These are phyloP conservation scores for Lepidopterella palustris DNA, from an alignment of 495 filamentous ascomycete genomes.

Conservation along the genomic window DNA sequence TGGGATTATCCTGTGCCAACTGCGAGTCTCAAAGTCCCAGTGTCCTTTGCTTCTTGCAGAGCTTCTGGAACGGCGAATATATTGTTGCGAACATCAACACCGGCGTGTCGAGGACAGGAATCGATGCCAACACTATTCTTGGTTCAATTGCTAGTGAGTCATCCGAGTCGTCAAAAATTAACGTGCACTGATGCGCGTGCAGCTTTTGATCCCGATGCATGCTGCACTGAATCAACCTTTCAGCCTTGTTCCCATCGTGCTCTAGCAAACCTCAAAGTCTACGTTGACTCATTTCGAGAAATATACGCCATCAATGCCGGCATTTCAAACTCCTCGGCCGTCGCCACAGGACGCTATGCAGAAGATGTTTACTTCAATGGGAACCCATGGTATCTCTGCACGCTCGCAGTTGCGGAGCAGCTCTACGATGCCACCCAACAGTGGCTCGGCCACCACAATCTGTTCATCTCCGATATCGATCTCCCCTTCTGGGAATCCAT, in stretches of 20 bases:
- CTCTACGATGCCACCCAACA: constrained; percentile 59
- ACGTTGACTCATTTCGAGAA: constrained; percentile 57
- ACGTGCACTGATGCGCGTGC: neutral
- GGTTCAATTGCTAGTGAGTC: constrained; percentile 50
- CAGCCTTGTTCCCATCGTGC: constrained; percentile 61
- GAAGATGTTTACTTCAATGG: constrained; percentile 61
- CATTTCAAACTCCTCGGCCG: constrained; percentile 39
- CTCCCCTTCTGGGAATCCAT: constrained; percentile 55
- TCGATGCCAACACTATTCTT: constrained; percentile 58
- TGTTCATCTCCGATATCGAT: constrained; percentile 46
- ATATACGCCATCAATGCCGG: constrained; percentile 42
- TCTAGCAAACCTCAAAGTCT: constrained; percentile 58
- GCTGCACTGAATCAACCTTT: constrained; percentile 51
- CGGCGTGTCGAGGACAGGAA: constrained; percentile 46
- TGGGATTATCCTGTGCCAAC: constrained; percentile 40
- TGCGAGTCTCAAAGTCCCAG: constrained; percentile 53
- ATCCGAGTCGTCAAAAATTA: neutral
- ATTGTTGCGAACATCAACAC: constrained; percentile 50
- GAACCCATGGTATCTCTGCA: constrained; percentile 53
- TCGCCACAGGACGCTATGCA: constrained; percentile 61
- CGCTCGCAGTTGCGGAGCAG: constrained; percentile 58
- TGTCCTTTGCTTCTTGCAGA: constrained; percentile 55
- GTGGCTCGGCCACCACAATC: constrained; percentile 46
- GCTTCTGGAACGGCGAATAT: constrained; percentile 55
- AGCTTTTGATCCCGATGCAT: constrained; percentile 52